Conservation (phyloP, 495 filamentous ascomycete species). For the Terfezia boudieri region DNA sequence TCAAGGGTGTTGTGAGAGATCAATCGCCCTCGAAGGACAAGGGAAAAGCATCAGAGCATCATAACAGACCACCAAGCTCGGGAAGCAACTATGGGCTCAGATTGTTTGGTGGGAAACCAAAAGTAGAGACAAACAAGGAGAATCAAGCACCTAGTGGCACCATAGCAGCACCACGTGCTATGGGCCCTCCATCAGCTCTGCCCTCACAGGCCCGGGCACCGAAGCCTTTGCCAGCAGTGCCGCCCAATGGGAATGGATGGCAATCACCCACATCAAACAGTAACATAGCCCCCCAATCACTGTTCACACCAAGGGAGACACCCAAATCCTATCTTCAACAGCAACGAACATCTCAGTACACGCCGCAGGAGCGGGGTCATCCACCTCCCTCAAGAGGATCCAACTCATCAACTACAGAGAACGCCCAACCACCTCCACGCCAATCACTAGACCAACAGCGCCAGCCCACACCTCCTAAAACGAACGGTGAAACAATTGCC, state of each 20-base stretch:
- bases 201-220: too few species aligned
- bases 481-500: not conserved
- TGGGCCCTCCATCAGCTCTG: not conserved
- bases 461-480: not conserved
- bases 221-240: too few species aligned
- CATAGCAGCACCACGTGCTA: not conserved
- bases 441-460: not conserved
- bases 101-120: constrained; percentile 4
- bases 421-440: not conserved
- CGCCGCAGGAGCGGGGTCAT: not conserved
- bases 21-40: constrained; percentile 11
- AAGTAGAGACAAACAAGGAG: constrained; percentile 16
- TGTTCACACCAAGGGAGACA: not conserved
- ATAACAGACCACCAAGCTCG: constrained; percentile 13
- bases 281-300: constrained; percentile 2
- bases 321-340: not conserved
- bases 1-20: constrained; percentile 1
- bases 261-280: constrained; percentile 1
- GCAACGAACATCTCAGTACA: not conserved
- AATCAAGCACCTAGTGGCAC: constrained; percentile 8
- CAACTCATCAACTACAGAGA: not conserved
- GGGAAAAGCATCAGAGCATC: constrained; percentile 14
- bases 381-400: not conserved
- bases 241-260: constrained; percentile 1
- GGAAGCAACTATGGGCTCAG: constrained; percentile 5